Base-by-base conservation (phyloP, 768 basidiomycete species). In the Kwoniella shandongensis region DNA sequence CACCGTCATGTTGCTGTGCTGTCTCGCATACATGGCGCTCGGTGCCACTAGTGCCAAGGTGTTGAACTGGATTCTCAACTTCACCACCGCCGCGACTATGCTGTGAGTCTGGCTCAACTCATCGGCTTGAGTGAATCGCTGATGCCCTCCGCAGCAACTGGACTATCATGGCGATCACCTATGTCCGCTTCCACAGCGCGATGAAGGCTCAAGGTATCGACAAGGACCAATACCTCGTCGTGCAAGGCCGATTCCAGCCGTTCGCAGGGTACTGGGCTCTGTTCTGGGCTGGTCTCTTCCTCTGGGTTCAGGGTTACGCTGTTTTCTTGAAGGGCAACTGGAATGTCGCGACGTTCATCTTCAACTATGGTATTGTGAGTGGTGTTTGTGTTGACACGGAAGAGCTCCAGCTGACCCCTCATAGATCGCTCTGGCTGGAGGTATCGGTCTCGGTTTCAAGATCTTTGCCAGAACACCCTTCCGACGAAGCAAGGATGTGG, bases 171-270 rank as follows among this genome's bases (percentile, higher is more conserved):
- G 44, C 44, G 8, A 44, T 59, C 20, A 69, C 67, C 20, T 69
- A 57, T 52, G 13, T 69, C 23, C 59, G 65, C 13, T 69, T 69
- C 56, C 58, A 66, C 49, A 35, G 29, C 32, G 67, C 56, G 1
- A 60, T 69, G 54, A 69, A 64, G 56, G 39, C 15, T 23, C 67
- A 69, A 48, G 67, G 67, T 4, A 57, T 66, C 38, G 45, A 52
- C 35, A 25, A 50, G n/a, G 40, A 40, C 7, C 26, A 39, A 10
- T 62, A 45, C 39, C 27, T 59, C 8, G 51, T 51, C 25, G 51
- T 48, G 1, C 0, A 11, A 17, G 52, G 51, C 15, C 44, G 32
- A 26, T 12, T 57, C 1, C 61, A 57, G 44, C 61, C 61, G n/a
- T 62, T 42, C 51, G 61, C 55, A 7, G 57, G 44, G 13, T 59